Evolutionary conservation across 1,284 basidiomycete species (phyloP).

Genomic region (Trichosporon coremiiforme): DNA sequence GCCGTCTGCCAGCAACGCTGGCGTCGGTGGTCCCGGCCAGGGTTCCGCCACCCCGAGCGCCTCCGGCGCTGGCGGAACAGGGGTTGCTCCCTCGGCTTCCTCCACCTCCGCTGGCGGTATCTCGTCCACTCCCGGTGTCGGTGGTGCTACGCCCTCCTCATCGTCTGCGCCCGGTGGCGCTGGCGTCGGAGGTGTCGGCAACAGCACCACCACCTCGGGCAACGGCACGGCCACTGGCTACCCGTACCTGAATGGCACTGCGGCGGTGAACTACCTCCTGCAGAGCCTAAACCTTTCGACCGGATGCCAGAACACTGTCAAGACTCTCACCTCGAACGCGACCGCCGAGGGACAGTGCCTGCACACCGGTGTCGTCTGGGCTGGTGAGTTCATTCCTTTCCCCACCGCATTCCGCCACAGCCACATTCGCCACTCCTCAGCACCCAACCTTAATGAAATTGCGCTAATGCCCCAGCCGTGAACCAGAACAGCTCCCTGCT

Average conservation of each 20-base stretch:
- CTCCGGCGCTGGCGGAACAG: not conserved
- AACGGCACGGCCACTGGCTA: not conserved
- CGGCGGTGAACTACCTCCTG: slow-evolving; percentile 11
- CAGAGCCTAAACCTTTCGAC: slow-evolving; percentile 20
- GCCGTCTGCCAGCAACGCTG: not conserved
- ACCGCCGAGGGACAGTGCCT: slow-evolving; percentile 34
- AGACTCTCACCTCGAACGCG: slow-evolving; percentile 24
- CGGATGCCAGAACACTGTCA: slow-evolving; percentile 18
- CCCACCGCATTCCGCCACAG: not conserved
- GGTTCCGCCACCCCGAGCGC: not conserved
- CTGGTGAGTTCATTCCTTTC: slow-evolving; percentile 25
- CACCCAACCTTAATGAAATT: not conserved
- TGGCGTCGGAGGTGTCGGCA: not conserved
- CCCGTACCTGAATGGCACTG: not conserved
- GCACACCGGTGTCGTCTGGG: slow-evolving; percentile 30
- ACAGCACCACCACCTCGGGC: not conserved
- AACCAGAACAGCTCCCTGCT: slow-evolving; percentile 43
- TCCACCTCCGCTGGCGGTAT: not conserved
- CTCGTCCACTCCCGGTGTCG: not conserved
- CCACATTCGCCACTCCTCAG: not conserved
- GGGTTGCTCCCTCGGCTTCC: not conserved
- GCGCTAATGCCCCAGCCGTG: slow-evolving; percentile 30
- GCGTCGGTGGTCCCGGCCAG: not conserved
- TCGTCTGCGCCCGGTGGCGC: not conserved
- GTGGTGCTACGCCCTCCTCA: not conserved